Percentiles rank a stretch among this genome's conserved stretches.
These are phyloP conservation scores for Epichloe sp. DNA, from an alignment of 2,329 filamentous ascomycete genomes.

Conservation along the genomic window DNA sequence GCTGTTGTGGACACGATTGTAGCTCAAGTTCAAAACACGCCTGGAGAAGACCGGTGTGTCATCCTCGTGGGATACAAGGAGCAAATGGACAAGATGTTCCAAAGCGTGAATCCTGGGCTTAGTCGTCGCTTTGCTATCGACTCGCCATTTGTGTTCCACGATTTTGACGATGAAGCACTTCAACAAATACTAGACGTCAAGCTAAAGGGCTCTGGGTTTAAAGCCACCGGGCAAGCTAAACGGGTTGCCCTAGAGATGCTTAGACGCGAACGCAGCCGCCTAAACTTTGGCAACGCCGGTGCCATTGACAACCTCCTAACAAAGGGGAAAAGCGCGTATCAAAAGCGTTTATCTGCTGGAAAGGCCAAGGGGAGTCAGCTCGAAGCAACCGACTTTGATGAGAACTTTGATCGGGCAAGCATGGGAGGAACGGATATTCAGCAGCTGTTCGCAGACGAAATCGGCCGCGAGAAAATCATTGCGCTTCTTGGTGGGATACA, in stretches of 20 bases:
- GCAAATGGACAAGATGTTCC: slow-evolving; percentile 59
- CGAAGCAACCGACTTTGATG: slow-evolving; percentile 64
- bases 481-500: slow-evolving; percentile 37
- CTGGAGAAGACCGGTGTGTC: slow-evolving; percentile 61
- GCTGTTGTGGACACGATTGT: slow-evolving; percentile 64
- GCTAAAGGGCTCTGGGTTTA: slow-evolving; percentile 40
- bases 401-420: slow-evolving; percentile 38
- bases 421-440: slow-evolving; percentile 28
- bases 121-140: slow-evolving; percentile 50
- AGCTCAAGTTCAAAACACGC: slow-evolving; percentile 55
- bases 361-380: slow-evolving; percentile 43
- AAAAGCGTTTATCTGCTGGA: slow-evolving; percentile 14
- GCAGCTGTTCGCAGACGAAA: slow-evolving; percentile 41
- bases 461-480: slow-evolving; percentile 46
- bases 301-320: slow-evolving; percentile 57
- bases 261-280: slow-evolving; percentile 43
- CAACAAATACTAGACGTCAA: slow-evolving; percentile 48
- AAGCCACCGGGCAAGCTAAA: slow-evolving; percentile 36
- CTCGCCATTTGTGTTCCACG: slow-evolving; percentile 53
- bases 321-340: slow-evolving; percentile 33
- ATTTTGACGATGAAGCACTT: slow-evolving; percentile 50
- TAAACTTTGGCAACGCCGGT: slow-evolving; percentile 64
- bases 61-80: slow-evolving; percentile 58
- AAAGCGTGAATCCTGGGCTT: slow-evolving; percentile 60
- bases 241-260: slow-evolving; percentile 47